A percentile compares a stretch with the other conserved stretches of the same genome.
Evolutionary conservation across 495 filamentous ascomycete genomes (phyloP).

Genomic region (Bryoglossum gracile): DNA sequence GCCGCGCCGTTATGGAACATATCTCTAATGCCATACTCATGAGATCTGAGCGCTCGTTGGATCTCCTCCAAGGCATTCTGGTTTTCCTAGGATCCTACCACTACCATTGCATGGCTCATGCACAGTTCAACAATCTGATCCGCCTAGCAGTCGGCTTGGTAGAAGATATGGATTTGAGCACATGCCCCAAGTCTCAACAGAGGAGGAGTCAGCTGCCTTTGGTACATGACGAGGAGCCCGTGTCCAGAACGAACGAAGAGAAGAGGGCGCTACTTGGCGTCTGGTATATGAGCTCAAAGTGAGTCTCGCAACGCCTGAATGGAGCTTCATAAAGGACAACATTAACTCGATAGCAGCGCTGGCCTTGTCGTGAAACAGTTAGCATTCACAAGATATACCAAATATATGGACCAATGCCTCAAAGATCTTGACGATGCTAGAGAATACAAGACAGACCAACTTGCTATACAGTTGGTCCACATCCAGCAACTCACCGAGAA

Average conservation of each 20-base stretch:
- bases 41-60: slow-evolving; percentile 39
- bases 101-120: slow-evolving; percentile 35
- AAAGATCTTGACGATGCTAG: slow-evolving; percentile 26
- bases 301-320: too few relatives aligned
- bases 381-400: slow-evolving; percentile 28
- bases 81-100: slow-evolving; percentile 40
- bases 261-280: slow-evolving; percentile 31
- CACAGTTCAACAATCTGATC: slow-evolving; percentile 37
- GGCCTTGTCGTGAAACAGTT: slow-evolving; percentile 19
- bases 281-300: slow-evolving; percentile 37
- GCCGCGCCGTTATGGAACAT: slow-evolving; percentile 32
- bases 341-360: slow-evolving; percentile 1
- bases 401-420: slow-evolving; percentile 32
- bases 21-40: slow-evolving; percentile 38
- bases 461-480: slow-evolving; percentile 30
- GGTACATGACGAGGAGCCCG: slow-evolving; percentile 13
- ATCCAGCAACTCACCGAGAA: slow-evolving; percentile 34
- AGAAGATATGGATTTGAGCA: slow-evolving; percentile 38
- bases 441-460: slow-evolving; percentile 29
- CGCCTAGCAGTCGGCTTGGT: slow-evolving; percentile 38
- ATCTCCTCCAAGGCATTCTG: slow-evolving; percentile 41
- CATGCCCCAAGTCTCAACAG: slow-evolving; percentile 26
- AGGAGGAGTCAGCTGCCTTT: slow-evolving; percentile 18
- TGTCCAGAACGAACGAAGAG: slow-evolving; percentile 27
- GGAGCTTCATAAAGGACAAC: too few relatives aligned